phyloP scores from a whole-genome alignment of 176 grass and related monocot genomes.

The Oryza rufipogon region DNA sequence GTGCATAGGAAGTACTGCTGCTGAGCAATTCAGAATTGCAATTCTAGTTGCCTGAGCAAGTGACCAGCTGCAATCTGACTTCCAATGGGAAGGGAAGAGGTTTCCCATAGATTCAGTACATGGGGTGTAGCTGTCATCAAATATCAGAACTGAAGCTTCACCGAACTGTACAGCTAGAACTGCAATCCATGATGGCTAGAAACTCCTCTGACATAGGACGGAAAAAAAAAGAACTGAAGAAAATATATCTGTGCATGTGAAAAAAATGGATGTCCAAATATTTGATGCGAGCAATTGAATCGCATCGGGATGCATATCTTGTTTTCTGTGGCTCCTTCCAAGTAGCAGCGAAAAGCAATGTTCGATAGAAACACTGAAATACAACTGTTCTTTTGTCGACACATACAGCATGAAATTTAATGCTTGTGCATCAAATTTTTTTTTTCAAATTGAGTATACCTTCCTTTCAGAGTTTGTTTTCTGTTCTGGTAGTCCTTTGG shows the following conservation, averaged over 20 bases:
- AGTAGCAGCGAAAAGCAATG: not conserved
- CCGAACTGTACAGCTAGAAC: not conserved
- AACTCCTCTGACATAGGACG: not conserved
- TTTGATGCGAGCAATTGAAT: not conserved
- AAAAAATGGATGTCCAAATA: not conserved
- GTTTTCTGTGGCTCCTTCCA: not conserved
- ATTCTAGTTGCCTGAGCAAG: too few species aligned
- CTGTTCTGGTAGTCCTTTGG: not conserved
- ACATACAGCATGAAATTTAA: not conserved
- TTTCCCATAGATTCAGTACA: slow-evolving; percentile 11
- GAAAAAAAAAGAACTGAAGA: not conserved
- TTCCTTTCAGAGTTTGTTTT: not conserved
- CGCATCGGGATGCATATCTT: not conserved
- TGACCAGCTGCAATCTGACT: not conserved
- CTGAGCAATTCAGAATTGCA: not conserved
- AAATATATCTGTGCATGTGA: not conserved
- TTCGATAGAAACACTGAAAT: not conserved
- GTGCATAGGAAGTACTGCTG: not conserved
- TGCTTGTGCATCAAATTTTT: not conserved
- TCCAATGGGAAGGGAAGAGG: not conserved
- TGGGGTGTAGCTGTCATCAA: not conserved
- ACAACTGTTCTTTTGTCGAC: too few species aligned
- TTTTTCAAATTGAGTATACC: not conserved
- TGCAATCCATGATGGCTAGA: slow-evolving; percentile 4
- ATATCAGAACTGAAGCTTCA: slow-evolving; percentile 5